Conservation (phyloP, 768 basidiomycete species). For the Termitomyces sp. region DNA sequence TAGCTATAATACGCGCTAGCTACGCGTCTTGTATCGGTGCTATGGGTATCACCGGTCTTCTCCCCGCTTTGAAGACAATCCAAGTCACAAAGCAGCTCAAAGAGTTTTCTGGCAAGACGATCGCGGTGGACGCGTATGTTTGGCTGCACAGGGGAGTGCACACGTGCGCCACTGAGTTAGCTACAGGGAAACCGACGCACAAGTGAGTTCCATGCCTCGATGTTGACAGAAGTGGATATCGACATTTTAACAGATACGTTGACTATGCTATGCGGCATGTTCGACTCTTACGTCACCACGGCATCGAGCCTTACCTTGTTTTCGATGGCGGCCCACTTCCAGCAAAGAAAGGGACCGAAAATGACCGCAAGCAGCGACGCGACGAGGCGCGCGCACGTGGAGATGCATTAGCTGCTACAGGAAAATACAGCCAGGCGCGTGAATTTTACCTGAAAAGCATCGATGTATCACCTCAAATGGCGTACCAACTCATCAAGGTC, state of each 20-base stretch:
- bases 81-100: constrained; percentile 74
- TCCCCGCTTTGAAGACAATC: constrained; percentile 88
- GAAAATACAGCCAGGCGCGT: constrained; percentile 74
- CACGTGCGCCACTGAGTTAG: constrained; percentile 86
- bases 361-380: constrained; percentile 68
- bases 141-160: constrained; percentile 90
- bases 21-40: background rate
- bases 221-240: background rate
- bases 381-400: constrained; percentile 75
- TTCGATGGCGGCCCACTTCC: constrained; percentile 96
- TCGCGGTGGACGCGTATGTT: constrained; percentile 94
- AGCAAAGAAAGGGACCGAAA: constrained; percentile 89
- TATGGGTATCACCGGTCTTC: constrained; percentile 91
- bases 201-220: constrained; percentile 52
- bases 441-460: constrained; percentile 88
- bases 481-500: constrained; percentile 95
- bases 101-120: constrained; percentile 76
- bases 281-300: constrained; percentile 77
- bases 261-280: constrained; percentile 94
- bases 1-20: background rate
- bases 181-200: constrained; percentile 74
- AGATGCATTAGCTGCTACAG: constrained; percentile 68
- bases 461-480: constrained; percentile 97
- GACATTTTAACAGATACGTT: constrained; percentile 68
- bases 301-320: constrained; percentile 85